These are phyloP conservation scores for Smittium culicis DNA, from an alignment of 371 early-diverging fungal genomes.

Conservation along the genomic window DNA sequence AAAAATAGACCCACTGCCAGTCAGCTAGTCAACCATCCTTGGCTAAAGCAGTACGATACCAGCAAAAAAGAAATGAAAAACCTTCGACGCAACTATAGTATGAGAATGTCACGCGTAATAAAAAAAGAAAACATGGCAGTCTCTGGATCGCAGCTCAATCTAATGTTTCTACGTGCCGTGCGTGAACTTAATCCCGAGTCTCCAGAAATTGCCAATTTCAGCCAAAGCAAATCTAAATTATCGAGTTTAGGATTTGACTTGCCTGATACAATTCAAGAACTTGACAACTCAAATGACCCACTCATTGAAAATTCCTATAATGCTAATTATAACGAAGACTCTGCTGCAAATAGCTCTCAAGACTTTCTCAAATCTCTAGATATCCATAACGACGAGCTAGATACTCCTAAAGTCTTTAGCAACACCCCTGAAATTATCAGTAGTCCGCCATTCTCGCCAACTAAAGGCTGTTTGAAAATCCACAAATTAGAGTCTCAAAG, in stretches of 20 bases:
- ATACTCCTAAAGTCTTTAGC: too few species aligned
- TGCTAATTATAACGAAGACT: not conserved
- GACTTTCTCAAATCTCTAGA: not conserved
- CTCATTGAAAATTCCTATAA: not conserved
- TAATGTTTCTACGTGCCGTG: conserved; percentile 1
- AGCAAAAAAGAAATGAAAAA: conserved; percentile 21
- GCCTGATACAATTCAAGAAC: not conserved
- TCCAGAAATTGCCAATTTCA: not conserved
- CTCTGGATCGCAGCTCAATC: conserved; percentile 1
- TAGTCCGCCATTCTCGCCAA: too few species aligned
- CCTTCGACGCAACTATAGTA: not conserved
- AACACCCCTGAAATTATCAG: not conserved
- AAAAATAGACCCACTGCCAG: conserved; percentile 49
- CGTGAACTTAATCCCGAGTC: not conserved
- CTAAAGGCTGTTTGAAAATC: not conserved
- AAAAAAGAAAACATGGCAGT: not conserved
- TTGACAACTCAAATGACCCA: not conserved
- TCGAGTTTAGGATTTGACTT: not conserved
- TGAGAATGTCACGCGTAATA: conserved; percentile 11
- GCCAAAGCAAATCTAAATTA: not conserved
- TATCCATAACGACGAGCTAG: not conserved
- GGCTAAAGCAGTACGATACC: conserved; percentile 43
- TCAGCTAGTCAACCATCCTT: conserved; percentile 48
- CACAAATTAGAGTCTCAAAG: not conserved
- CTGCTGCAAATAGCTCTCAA: not conserved